Conservation (phyloP, 345 rosid species). For the Euphorbia tirucalli region DNA sequence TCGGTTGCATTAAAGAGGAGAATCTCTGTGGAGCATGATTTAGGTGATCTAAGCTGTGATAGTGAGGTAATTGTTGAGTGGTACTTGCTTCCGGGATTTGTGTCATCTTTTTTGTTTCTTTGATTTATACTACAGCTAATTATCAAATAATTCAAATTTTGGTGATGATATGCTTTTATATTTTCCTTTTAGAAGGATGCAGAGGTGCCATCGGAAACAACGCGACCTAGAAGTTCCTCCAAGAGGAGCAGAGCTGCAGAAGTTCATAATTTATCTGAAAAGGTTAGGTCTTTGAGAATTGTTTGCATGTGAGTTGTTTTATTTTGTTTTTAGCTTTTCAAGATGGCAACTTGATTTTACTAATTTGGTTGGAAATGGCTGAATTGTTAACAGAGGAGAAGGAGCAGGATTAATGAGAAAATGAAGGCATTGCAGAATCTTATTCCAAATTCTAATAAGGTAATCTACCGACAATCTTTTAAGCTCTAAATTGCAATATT, state of each 20-base stretch:
- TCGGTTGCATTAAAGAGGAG: conserved; percentile 19
- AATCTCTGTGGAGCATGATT: conserved; percentile 28
- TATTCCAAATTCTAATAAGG: conserved; percentile 96
- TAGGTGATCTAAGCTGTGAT: conserved; percentile 42
- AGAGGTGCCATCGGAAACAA: conserved; percentile 33
- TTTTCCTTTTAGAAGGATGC: conserved; percentile 28
- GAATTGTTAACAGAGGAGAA: conserved; percentile 63
- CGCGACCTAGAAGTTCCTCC: conserved; percentile 45
- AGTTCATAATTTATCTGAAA: conserved; percentile 93
- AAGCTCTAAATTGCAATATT: background rate
- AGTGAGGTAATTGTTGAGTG: conserved; percentile 45
- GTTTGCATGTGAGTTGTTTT: background rate
- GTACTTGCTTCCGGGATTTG: background rate
- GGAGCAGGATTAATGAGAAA: conserved; percentile 95
- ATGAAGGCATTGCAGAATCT: conserved; percentile 95
- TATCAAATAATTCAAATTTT: background rate
- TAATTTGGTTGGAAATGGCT: conserved; percentile 3
- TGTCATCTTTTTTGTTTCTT: background rate
- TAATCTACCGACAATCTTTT: conserved; percentile 12
- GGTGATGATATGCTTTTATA: background rate
- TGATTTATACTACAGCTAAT: background rate
- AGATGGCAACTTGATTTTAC: conserved; percentile 12
- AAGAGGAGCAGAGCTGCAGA: conserved; percentile 96
- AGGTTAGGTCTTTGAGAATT: conserved; percentile 43
- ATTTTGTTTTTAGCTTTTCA: background rate